These are phyloP conservation scores for Jamesozyma lodderae DNA, from an alignment of 805 yeast species.

Conservation along the genomic window DNA sequence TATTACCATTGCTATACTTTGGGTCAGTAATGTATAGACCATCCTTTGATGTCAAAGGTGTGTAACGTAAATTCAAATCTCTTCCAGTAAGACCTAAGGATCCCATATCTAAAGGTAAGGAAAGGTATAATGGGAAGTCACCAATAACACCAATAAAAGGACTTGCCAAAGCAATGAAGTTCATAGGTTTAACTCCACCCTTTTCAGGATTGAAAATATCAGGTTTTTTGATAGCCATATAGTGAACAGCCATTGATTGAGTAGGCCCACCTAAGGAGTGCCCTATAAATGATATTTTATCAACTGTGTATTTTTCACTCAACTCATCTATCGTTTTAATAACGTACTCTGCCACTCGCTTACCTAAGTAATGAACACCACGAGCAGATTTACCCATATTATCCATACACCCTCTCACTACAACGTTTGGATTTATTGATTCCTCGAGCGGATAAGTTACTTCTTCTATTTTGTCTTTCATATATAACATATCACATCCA, in stretches of 20 bases:
- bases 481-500: constrained; percentile 80
- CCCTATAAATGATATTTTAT: constrained; percentile 74
- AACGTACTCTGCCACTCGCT: constrained; percentile 67
- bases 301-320: constrained; percentile 33
- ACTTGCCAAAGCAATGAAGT: constrained; percentile 76
- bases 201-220: constrained; percentile 44
- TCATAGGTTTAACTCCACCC: constrained; percentile 52
- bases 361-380: constrained; percentile 79
- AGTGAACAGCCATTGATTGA: constrained; percentile 84
- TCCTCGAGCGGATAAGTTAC: constrained; percentile 14
- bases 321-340: constrained; percentile 39
- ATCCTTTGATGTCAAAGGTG: constrained; percentile 25
- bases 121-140: constrained; percentile 81
- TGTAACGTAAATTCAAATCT: constrained; percentile 62
- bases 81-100: constrained; percentile 89
- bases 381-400: constrained; percentile 84
- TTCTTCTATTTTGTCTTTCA: constrained; percentile 70
- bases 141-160: constrained; percentile 83
- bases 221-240: constrained; percentile 53
- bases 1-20: constrained; percentile 5
- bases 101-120: constrained; percentile 77
- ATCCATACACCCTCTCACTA: constrained; percentile 74
- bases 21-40: constrained; percentile 16
- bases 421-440: constrained; percentile 40
- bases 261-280: constrained; percentile 92